Base-by-base conservation (phyloP, 176 grass and related monocot genomes). In the Lolium multiflorum region DNA sequence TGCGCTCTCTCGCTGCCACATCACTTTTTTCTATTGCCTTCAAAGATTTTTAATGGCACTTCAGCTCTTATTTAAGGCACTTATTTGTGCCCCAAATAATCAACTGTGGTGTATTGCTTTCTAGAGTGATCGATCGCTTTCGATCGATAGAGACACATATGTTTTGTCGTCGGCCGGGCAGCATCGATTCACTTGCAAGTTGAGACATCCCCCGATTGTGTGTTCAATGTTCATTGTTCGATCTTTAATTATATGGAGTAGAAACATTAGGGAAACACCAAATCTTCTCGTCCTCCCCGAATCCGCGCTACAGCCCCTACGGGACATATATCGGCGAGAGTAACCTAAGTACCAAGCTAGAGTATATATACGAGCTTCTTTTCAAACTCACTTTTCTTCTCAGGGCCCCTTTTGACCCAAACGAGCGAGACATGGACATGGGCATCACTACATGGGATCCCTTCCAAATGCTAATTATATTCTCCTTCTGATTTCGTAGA, bases 151-250 rank as follows among this genome's bases (percentile, higher is more conserved):
- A 17, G 26, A 15, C 73, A 18, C 48, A 7, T 80, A 54, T 15
- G 3, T 56, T 50, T 9, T 66, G 60, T 50, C 44, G n/a, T 63
- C 41, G 41, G 41, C 16, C 13, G 46, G 55, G 21, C 11, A 21
- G 71, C 78, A 80, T 67, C 8, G 79, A 35, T 51, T 81, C 79
- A 47, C 22, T 48, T 26, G 58, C n/a, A 49, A 80, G 43, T 37
- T n/a, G 82, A 55, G 46, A 48, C 41, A 63, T 6, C 39, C 41
- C 24, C 21, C 18, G 44, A 73, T 74, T 37, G 20, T 13, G 15
- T 72, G 48, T 50, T 46, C 35, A 7, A 9, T 13, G 3, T 43
- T 46, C 35, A 7, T 13, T 13, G 3, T 43, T 83, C 39, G 54
- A 56, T 56, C 54, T 56, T 56, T 74, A 8, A 8, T 43, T 43